Base-by-base conservation (phyloP, 306 rosid genomes). In the Cotoneaster glaucophyllus region DNA sequence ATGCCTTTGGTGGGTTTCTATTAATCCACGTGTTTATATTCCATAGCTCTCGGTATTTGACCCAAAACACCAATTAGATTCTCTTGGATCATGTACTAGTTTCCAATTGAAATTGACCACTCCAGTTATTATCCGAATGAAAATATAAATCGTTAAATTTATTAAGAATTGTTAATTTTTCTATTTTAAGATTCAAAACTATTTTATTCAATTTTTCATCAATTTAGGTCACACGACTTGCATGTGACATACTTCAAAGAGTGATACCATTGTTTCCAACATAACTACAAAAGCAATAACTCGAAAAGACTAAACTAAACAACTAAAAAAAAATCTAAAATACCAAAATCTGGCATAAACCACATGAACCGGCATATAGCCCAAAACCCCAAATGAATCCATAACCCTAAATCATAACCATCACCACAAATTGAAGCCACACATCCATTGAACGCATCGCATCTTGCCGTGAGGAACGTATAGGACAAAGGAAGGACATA, bases 1-100 rank as follows among this genome's bases (percentile, higher is more conserved):
- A 79, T 80, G 78, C 26, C 74, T 62, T 61, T 80, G 84, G 82
- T 77, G 78, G 81, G 70, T 44, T 44, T 73, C 63, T 37, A 74
- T 48, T 48, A 74, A 58, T 70, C 81, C 66, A 62, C 37, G 73
- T 68, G 24, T 43, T 31, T 17, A 7, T n/a, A 12, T 14, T 54
- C 58, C 39, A 7, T 74, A 22, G 53, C 39, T 2, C 37, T 11
- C 2, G 29, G 45, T 21, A 17, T n/a, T 61, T 78, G 63, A 58
- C 34, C 11, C 11, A 15, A 61, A 10, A 12, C 2, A 6, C 50
- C 50, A 39, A n/a, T 4, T 10, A n/a, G 3, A 39, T 34, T 34
- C 31, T 41, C 14, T 5, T 1, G 54, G 53, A 48, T 15, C 2
- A 14, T 14, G 0, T 48, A 48, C 53, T 18, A 48, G 53, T 48